Conservation (phyloP, 179 eudicot genomes). For the Patellifolia procumbens region DNA sequence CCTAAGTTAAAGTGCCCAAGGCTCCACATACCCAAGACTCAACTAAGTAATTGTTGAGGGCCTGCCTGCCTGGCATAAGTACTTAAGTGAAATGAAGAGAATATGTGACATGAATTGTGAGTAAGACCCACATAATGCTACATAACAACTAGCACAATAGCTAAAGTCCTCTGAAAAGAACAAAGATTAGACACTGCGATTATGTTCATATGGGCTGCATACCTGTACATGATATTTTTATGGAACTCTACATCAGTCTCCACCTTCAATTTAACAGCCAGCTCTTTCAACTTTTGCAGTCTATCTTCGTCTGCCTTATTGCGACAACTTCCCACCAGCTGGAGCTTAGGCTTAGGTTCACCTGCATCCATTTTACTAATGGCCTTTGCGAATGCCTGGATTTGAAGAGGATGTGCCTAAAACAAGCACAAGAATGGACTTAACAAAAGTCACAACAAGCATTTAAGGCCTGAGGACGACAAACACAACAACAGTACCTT, state of each 20-base stretch:
- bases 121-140: background rate
- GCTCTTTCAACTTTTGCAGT: conserved; percentile 68
- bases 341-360: conserved; percentile 75
- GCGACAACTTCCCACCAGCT: conserved; percentile 93
- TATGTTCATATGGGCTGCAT: conserved; percentile 16
- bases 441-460: conserved; percentile 16
- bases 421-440: conserved; percentile 23
- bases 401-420: conserved; percentile 89
- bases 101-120: background rate
- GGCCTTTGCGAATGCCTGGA: conserved; percentile 83
- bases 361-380: conserved; percentile 46
- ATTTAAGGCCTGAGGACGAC: conserved; percentile 20
- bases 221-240: conserved; percentile 81
- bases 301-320: conserved; percentile 84
- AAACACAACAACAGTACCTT: conserved; percentile 28
- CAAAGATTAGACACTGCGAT: background rate
- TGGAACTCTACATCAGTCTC: conserved; percentile 81
- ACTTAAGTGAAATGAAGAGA: background rate
- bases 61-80: background rate
- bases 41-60: background rate
- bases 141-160: background rate
- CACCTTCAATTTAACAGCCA: conserved; percentile 67
- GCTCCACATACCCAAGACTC: background rate
- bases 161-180: background rate
- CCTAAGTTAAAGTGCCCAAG: background rate